These are phyloP conservation scores for Solanum pinnatisectum DNA, from an alignment of 257 asterid species.

Conservation along the genomic window DNA sequence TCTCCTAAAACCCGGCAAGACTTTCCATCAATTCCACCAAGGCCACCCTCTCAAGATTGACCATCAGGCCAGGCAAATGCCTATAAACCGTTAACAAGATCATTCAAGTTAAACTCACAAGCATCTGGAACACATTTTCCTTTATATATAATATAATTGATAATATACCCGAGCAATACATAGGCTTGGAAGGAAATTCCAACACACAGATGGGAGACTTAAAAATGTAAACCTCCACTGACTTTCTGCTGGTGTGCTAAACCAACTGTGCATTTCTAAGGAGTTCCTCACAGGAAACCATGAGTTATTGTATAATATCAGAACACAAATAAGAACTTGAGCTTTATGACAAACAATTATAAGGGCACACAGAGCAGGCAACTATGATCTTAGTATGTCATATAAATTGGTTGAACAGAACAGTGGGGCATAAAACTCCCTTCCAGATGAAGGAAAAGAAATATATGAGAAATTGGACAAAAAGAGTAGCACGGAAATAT, in stretches of 20 bases:
- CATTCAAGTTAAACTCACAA: slow-evolving; percentile 72
- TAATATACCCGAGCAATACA: slow-evolving; percentile 38
- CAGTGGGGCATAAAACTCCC: neutral
- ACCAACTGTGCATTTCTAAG: neutral
- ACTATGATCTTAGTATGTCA: neutral
- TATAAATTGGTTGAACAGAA: neutral
- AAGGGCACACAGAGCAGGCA: neutral
- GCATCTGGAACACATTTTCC: slow-evolving; percentile 41
- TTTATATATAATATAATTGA: slow-evolving; percentile 48
- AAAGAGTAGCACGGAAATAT: neutral
- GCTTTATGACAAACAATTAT: neutral
- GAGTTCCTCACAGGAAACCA: neutral
- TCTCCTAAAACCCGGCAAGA: slow-evolving; percentile 89
- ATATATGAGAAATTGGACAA: neutral
- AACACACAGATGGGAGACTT: slow-evolving; percentile 3
- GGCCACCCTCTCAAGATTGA: slow-evolving; percentile 95
- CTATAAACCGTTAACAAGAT: slow-evolving; percentile 94
- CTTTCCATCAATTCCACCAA: slow-evolving; percentile 79
- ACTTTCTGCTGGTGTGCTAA: slow-evolving; percentile 7
- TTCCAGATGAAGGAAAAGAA: neutral
- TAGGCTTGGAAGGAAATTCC: slow-evolving; percentile 34
- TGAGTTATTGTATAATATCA: neutral
- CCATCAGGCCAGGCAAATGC: slow-evolving; percentile 86
- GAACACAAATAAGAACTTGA: neutral
- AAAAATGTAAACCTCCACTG: slow-evolving; percentile 18